Evolutionary conservation across 2,329 filamentous ascomycete genomes (phyloP).

Genomic region (Blumeria graminis): DNA sequence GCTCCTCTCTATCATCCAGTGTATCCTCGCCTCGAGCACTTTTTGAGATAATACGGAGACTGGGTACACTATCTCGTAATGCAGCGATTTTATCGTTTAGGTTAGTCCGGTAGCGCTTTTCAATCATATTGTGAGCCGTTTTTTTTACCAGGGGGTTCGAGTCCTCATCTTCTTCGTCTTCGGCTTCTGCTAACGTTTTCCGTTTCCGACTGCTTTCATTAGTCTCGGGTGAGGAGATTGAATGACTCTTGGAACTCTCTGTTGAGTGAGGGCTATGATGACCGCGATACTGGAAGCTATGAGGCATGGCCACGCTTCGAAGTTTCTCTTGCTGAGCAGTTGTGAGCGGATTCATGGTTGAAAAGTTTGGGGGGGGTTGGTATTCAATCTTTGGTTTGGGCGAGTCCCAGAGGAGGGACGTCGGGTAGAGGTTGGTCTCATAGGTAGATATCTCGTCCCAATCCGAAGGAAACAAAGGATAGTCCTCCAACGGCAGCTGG

Average conservation of each 20-base stretch:
- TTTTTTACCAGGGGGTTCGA: slow-evolving; percentile 34
- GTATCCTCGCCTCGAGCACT: slow-evolving; percentile 42
- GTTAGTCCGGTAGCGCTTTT: slow-evolving; percentile 90
- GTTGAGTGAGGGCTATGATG: slow-evolving; percentile 30
- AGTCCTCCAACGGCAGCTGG: slow-evolving; percentile 9
- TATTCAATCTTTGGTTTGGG: slow-evolving; percentile 11
- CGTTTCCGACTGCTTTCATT: slow-evolving; percentile 33
- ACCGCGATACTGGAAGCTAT: slow-evolving; percentile 29
- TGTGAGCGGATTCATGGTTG: slow-evolving; percentile 22
- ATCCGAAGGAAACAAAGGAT: slow-evolving; percentile 10
- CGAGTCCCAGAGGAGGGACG: slow-evolving; percentile 14
- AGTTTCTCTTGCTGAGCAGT: slow-evolving; percentile 35
- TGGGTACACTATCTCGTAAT: slow-evolving; percentile 75
- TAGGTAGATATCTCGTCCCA: slow-evolving; percentile 14
- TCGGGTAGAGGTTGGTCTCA: slow-evolving; percentile 14
- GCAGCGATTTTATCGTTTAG: slow-evolving; percentile 94
- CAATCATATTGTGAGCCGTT: slow-evolving; percentile 94
- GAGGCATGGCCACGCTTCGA: slow-evolving; percentile 38
- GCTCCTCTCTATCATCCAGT: slow-evolving; percentile 52
- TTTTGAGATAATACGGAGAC: slow-evolving; percentile 62
- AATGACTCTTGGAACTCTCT: slow-evolving; percentile 22
- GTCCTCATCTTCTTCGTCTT: slow-evolving; percentile 35
- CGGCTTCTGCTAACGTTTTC: slow-evolving; percentile 36
- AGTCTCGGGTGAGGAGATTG: slow-evolving; percentile 37
- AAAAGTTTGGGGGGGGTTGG: slow-evolving; percentile 6